Evolutionary conservation across 148 eudicot species (phyloP).

Genomic region (Rhododendron mucronatum): DNA sequence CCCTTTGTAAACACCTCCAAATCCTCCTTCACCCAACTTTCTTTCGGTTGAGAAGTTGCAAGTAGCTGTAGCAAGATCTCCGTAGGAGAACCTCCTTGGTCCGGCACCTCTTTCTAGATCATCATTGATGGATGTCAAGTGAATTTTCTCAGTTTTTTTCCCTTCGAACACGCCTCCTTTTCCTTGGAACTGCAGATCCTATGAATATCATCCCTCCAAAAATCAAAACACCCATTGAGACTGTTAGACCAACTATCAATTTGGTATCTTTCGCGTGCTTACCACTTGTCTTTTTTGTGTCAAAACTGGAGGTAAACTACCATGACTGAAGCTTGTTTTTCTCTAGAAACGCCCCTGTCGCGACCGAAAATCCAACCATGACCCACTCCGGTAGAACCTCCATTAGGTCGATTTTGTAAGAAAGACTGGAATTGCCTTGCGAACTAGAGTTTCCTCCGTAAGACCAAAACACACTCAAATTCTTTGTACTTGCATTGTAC

Average conservation of each 20-base stretch:
- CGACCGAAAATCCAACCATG: slow-evolving; percentile 51
- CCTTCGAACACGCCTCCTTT: background rate
- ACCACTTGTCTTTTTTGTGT: background rate
- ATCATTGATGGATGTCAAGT: slow-evolving; percentile 12
- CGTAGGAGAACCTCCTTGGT: slow-evolving; percentile 21
- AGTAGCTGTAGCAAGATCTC: slow-evolving; percentile 14
- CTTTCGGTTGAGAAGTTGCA: slow-evolving; percentile 13
- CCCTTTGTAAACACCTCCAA: slow-evolving; percentile 28
- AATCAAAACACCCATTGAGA: slow-evolving; percentile 15
- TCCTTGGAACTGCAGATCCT: background rate
- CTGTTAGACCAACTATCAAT: slow-evolving; percentile 16
- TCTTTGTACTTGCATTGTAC: slow-evolving; percentile 33
- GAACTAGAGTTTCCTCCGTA: slow-evolving; percentile 13
- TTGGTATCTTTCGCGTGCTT: background rate
- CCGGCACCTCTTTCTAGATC: slow-evolving; percentile 27
- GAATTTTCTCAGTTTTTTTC: background rate
- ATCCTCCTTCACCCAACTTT: slow-evolving; percentile 33
- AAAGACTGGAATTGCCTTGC: slow-evolving; percentile 28
- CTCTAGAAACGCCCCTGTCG: slow-evolving; percentile 30
- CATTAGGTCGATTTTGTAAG: slow-evolving; percentile 35
- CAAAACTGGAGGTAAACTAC: slow-evolving; percentile 38
- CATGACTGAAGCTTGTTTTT: slow-evolving; percentile 29
- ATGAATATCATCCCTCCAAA: background rate
- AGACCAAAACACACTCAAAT: slow-evolving; percentile 40
- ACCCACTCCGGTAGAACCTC: slow-evolving; percentile 41